Evolutionary conservation across 2,329 filamentous ascomycete genomes (phyloP).

Genomic region (Penicillium hordei): DNA sequence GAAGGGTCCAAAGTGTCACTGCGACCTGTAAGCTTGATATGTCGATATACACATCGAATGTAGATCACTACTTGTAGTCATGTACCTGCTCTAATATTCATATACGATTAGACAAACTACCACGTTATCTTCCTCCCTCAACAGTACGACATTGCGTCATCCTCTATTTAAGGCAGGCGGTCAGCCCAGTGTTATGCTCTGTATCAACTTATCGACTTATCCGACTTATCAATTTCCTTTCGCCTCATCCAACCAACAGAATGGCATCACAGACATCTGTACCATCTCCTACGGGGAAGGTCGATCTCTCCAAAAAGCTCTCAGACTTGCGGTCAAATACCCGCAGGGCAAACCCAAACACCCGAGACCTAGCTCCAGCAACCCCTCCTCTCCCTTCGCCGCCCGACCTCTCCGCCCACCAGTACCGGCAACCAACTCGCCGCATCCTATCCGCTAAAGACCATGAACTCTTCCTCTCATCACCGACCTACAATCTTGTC

Average conservation of each 20-base stretch:
- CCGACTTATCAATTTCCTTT: constrained; percentile 9
- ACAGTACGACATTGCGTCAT: not conserved
- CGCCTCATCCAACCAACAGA: constrained; percentile 10
- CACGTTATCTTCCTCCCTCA: not conserved
- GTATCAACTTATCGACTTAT: constrained; percentile 4
- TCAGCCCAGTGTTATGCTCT: not conserved
- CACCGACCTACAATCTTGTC: constrained; percentile 72
- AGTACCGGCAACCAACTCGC: constrained; percentile 67
- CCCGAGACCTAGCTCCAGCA: constrained; percentile 62
- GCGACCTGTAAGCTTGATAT: not conserved
- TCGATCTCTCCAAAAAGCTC: constrained; percentile 45
- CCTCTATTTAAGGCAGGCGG: constrained; percentile 7
- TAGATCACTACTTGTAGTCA: not conserved
- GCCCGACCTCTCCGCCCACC: constrained; percentile 59
- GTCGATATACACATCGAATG: not conserved
- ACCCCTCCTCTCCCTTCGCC: constrained; percentile 73
- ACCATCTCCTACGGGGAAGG: constrained; percentile 23
- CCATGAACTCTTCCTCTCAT: constrained; percentile 76
- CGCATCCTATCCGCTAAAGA: constrained; percentile 80
- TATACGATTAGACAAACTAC: not conserved
- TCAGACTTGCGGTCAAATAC: constrained; percentile 37
- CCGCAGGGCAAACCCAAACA: constrained; percentile 32
- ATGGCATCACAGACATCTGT: constrained; percentile 27
- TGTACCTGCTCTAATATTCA: not conserved
- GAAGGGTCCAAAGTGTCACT: not conserved